Evolutionary conservation across 2,329 filamentous ascomycete species (phyloP).

Genomic region (Phaeosphaeria sp.): DNA sequence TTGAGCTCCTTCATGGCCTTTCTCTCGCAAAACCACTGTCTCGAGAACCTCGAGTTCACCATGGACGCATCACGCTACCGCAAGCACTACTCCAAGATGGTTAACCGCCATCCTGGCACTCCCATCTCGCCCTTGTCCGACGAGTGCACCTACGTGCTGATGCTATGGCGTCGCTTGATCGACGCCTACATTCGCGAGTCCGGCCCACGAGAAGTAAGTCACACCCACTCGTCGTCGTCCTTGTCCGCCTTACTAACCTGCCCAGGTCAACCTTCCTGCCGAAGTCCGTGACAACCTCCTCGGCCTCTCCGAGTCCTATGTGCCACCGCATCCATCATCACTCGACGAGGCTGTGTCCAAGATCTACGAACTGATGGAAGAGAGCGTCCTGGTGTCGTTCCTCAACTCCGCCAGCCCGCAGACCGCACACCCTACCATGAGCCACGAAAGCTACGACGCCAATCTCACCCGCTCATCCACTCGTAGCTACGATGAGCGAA

Average conservation of each 20-base stretch:
- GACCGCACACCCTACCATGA: conserved; percentile 50
- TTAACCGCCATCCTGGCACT: conserved; percentile 57
- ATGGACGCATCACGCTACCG: conserved; percentile 90
- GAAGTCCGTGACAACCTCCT: conserved; percentile 84
- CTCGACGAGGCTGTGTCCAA: conserved; percentile 85
- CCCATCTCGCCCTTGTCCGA: conserved; percentile 60
- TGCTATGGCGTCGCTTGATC: conserved; percentile 86
- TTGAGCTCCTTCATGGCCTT: conserved; percentile 95
- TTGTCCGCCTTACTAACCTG: conserved; percentile 24
- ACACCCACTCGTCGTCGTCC: no score
- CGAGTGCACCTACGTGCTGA: conserved; percentile 72
- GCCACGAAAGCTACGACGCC: conserved; percentile 52
- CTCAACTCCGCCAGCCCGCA: conserved; percentile 70
- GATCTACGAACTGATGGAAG: conserved; percentile 96
- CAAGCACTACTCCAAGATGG: conserved; percentile 66
- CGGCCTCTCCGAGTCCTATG: conserved; percentile 62
- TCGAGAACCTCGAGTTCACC: conserved; percentile 96
- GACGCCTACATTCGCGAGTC: conserved; percentile 77
- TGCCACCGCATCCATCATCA: conserved; percentile 75
- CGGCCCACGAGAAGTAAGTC: conserved; percentile 44
- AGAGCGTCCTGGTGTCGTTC: conserved; percentile 92
- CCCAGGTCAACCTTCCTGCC: conserved; percentile 74
- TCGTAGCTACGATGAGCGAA: conserved; percentile 51
- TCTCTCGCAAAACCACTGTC: conserved; percentile 93
- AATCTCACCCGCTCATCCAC: conserved; percentile 47